Evolutionary conservation across 108 stramenopile species (phyloP).

Genomic region (Parietichytrium sp.): DNA sequence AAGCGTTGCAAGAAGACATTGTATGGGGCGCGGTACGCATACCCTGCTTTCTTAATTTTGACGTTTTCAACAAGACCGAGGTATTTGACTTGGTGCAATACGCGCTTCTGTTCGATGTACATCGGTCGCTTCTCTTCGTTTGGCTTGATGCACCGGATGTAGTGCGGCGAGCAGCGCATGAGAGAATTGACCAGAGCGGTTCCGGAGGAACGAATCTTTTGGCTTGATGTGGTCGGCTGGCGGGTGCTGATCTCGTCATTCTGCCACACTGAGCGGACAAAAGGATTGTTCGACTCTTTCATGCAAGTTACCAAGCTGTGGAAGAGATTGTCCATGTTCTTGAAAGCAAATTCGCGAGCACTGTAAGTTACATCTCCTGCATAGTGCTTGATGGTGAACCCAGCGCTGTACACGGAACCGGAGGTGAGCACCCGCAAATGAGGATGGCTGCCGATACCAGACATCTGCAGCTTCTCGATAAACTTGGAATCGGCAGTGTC

Average conservation of each 20-base stretch:
- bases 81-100: conserved; percentile 47
- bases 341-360: conserved; percentile 19
- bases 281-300: neutral
- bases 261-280: neutral
- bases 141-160: conserved; percentile 51
- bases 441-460: conserved; percentile 23
- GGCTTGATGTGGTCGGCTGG: neutral
- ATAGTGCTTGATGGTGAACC: conserved; percentile 51
- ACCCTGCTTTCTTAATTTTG: conserved; percentile 46
- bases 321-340: conserved; percentile 48
- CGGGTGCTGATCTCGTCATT: neutral
- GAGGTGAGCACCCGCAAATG: conserved; percentile 6
- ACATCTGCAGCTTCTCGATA: conserved; percentile 48
- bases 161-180: conserved; percentile 27
- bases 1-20: conserved; percentile 41
- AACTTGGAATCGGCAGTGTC: conserved; percentile 58
- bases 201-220: conserved; percentile 69
- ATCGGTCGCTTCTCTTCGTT: conserved; percentile 37
- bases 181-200: conserved; percentile 44
- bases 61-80: conserved; percentile 49
- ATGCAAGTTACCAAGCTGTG: conserved; percentile 35
- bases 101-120: conserved; percentile 40
- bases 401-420: neutral
- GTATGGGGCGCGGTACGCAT: conserved; percentile 11
- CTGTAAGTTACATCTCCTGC: conserved; percentile 48